Evolutionary conservation across 306 rosid genomes (phyloP).

Genomic region (cucumber (Cucumis sativus)): Cucumber_9930_V3 NC_026655.2:18370501-18371000

Average conservation of each 20-base stretch:
- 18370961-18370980: constrained; percentile 38
- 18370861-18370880: constrained; percentile 3
- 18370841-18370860: constrained; percentile 10
- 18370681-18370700: not conserved
- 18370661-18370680: not conserved
- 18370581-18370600: not conserved
- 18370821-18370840: constrained; percentile 28
- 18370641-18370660: not conserved
- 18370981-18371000: constrained; percentile 55
- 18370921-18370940: constrained; percentile 1
- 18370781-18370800: not conserved
- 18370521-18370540: not conserved
- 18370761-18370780: not conserved
- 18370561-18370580: not conserved
- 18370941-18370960: constrained; percentile 49
- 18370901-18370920: not conserved
- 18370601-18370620: not conserved
- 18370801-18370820: constrained; percentile 11
- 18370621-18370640: not conserved
- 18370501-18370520: not conserved
- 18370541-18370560: not conserved
- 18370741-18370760: not conserved
- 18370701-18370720: not conserved
- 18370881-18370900: not conserved
- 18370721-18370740: not conserved